Conservation (phyloP, 139 green algal species). For the Penium margaritaceum region DNA sequence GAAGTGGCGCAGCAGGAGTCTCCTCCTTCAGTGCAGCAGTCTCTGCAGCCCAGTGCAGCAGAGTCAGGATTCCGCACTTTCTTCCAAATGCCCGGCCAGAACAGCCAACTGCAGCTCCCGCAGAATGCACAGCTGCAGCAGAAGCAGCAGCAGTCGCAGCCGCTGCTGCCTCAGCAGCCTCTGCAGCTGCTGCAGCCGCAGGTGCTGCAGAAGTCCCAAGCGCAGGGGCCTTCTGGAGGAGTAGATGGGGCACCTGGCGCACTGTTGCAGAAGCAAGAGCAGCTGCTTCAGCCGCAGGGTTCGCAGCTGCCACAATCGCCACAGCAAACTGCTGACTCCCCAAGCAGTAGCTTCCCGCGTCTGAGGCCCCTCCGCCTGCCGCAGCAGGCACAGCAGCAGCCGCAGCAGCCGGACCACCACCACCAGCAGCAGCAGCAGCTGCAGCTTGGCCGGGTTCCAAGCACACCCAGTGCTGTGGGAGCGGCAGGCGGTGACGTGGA, state of each 20-base stretch:
- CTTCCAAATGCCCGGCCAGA: too few species aligned
- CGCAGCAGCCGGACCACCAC: neutral
- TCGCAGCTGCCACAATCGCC: neutral
- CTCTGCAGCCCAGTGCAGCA: neutral
- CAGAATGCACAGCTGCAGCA: neutral
- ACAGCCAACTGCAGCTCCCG: neutral
- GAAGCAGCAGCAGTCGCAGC: neutral
- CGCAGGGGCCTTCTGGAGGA: neutral
- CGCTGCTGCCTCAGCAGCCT: too few species aligned
- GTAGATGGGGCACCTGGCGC: neutral
- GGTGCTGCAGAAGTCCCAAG: neutral
- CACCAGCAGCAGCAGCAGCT: neutral
- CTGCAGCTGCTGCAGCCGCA: too few species aligned
- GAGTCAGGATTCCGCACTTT: too few species aligned
- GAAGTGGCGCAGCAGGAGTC: neutral
- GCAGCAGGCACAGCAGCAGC: neutral
- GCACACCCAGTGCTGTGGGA: neutral
- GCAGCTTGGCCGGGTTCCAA: neutral
- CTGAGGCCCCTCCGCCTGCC: neutral
- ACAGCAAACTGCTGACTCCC: neutral
- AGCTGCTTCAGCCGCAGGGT: neutral
- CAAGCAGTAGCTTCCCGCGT: neutral
- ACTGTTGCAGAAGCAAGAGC: too few species aligned
- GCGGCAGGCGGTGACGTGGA: neutral
- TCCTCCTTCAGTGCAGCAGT: neutral